Percentiles rank a stretch among this genome's conserved stretches.
Conservation (phyloP, 108 stramenopile species). For the Fragilaria radians region DNA sequence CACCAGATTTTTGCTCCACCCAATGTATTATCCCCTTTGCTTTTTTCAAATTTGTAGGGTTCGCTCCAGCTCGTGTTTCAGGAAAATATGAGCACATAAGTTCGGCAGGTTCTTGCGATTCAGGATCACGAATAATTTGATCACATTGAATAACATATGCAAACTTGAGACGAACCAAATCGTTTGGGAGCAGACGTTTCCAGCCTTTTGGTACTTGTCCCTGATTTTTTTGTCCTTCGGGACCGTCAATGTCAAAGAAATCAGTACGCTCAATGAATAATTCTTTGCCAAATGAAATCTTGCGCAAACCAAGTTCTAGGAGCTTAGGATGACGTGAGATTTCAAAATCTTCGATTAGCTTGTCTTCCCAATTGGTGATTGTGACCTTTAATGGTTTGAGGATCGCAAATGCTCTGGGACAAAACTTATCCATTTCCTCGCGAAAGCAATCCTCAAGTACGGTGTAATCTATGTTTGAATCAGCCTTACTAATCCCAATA, state of each 20-base stretch:
- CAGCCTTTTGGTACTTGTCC: slow-evolving; percentile 74
- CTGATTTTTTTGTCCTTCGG: slow-evolving; percentile 58
- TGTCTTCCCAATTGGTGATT: slow-evolving; percentile 74
- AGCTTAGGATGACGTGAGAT: slow-evolving; percentile 82
- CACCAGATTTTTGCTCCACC: slow-evolving; percentile 66
- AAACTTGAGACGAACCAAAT: slow-evolving; percentile 77
- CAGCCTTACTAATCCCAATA: slow-evolving; percentile 86
- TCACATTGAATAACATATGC: slow-evolving; percentile 86
- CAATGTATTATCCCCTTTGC: slow-evolving; percentile 92
- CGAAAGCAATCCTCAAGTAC: slow-evolving; percentile 82
- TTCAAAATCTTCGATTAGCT: slow-evolving; percentile 49
- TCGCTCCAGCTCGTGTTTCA: slow-evolving; percentile 77
- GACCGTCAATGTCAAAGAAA: slow-evolving; percentile 85
- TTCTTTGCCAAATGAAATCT: slow-evolving; percentile 72
- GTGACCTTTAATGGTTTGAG: slow-evolving; percentile 81
- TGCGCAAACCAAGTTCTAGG: slow-evolving; percentile 62
- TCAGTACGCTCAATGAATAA: slow-evolving; percentile 80
- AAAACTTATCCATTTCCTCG: slow-evolving; percentile 73
- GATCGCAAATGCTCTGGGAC: slow-evolving; percentile 74
- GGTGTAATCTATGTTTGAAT: slow-evolving; percentile 79
- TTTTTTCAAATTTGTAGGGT: slow-evolving; percentile 71
- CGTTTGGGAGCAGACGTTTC: slow-evolving; percentile 72
- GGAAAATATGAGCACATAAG: slow-evolving; percentile 66
- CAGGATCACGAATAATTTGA: slow-evolving; percentile 68
- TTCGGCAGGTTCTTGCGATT: slow-evolving; percentile 64